These are phyloP conservation scores for Amyloporia xantha DNA, from an alignment of 768 basidiomycete species.

Conservation along the genomic window DNA sequence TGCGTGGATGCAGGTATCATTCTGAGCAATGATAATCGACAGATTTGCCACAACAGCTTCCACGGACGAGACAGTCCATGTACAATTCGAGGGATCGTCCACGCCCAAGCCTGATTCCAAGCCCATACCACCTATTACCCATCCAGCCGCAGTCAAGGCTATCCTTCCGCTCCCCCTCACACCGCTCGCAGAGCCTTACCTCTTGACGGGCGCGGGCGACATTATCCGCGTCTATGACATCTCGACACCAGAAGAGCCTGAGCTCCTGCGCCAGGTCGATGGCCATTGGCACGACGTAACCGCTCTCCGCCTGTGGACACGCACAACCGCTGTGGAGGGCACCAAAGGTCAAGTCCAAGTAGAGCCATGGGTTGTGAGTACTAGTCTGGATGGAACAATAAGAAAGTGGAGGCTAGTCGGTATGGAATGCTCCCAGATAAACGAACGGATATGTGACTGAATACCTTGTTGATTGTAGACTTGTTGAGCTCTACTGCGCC, in stretches of 20 bases:
- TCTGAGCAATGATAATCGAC: not conserved
- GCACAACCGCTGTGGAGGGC: slow-evolving; percentile 35
- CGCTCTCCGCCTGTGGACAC: slow-evolving; percentile 66
- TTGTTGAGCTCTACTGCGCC: slow-evolving; percentile 13
- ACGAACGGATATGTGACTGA: not conserved
- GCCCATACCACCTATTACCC: slow-evolving; percentile 45
- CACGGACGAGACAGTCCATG: slow-evolving; percentile 76
- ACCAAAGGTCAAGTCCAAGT: slow-evolving; percentile 39
- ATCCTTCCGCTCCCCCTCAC: slow-evolving; percentile 65
- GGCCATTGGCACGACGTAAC: slow-evolving; percentile 91
- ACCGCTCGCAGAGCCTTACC: slow-evolving; percentile 60
- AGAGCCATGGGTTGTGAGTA: slow-evolving; percentile 79
- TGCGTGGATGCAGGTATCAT: slow-evolving; percentile 22
- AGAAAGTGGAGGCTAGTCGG: slow-evolving; percentile 75
- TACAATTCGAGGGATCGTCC: slow-evolving; percentile 35
- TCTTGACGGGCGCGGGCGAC: slow-evolving; percentile 83
- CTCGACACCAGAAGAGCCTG: slow-evolving; percentile 58
- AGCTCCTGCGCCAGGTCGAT: slow-evolving; percentile 67
- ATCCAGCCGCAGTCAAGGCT: slow-evolving; percentile 62
- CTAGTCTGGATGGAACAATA: slow-evolving; percentile 82
- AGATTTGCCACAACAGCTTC: slow-evolving; percentile 77
- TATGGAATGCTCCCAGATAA: slow-evolving; percentile 24
- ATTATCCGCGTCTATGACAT: slow-evolving; percentile 76
- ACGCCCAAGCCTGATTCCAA: slow-evolving; percentile 13
- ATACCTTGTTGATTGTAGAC: slow-evolving; percentile 2